These are phyloP conservation scores for Botryotinia convoluta DNA, from an alignment of 2,329 filamentous ascomycete genomes.

Conservation along the genomic window DNA sequence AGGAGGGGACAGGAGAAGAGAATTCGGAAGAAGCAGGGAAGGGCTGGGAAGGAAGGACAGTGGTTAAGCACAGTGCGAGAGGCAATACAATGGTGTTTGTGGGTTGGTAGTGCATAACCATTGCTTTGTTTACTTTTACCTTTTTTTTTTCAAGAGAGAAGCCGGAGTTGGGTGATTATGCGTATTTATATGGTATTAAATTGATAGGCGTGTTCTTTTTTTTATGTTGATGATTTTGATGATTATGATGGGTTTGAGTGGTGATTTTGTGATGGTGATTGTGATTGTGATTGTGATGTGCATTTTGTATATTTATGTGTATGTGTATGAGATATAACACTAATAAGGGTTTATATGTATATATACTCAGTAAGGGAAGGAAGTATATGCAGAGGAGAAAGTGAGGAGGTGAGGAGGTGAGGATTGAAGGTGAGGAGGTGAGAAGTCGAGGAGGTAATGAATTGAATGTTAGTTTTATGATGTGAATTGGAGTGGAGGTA, in stretches of 20 bases:
- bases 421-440: not conserved
- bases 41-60: not conserved
- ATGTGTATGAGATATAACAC: not conserved
- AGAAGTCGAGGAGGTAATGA: too few species aligned
- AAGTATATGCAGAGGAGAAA: not conserved
- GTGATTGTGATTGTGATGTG: too few species aligned
- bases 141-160: constrained; percentile 27
- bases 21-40: not conserved
- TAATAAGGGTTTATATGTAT: too few species aligned
- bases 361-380: too few species aligned
- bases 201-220: constrained; percentile 19
- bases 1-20: not conserved
- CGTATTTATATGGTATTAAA: constrained; percentile 24
- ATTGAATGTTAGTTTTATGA: too few species aligned
- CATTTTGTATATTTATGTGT: too few species aligned
- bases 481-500: too few species aligned
- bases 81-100: constrained; percentile 18
- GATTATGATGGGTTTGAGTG: not conserved
- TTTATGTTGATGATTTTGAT: not conserved
- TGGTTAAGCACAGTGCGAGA: not conserved
- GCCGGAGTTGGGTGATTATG: constrained; percentile 36
- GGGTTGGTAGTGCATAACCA: constrained; percentile 21
- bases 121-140: constrained; percentile 21
- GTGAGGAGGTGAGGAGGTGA: too few species aligned
- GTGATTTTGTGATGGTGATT: not conserved